These are phyloP conservation scores for Russula compacta DNA, from an alignment of 768 basidiomycete species.

Conservation along the genomic window DNA sequence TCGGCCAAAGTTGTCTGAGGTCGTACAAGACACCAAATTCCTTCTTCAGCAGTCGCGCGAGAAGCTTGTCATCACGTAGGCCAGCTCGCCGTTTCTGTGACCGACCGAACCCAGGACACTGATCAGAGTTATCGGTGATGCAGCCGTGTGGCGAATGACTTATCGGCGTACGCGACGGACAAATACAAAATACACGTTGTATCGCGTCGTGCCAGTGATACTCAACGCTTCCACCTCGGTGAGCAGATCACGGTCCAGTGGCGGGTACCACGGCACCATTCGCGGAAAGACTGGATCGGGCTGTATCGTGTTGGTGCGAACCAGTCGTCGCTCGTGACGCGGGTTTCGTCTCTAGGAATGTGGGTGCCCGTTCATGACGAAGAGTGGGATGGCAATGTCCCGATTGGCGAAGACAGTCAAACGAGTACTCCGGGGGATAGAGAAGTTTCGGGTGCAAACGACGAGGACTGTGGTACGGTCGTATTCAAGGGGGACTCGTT, in stretches of 20 bases:
- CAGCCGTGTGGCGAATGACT: conserved; percentile 74
- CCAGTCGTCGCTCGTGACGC: conserved; percentile 72
- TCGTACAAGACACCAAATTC: conserved; percentile 88
- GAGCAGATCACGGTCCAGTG: conserved; percentile 82
- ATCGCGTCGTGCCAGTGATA: conserved; percentile 42
- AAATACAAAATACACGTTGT: conserved; percentile 67
- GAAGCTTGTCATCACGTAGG: conserved; percentile 85
- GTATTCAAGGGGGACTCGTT: conserved; percentile 71
- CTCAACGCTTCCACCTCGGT: conserved; percentile 74
- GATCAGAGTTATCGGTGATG: background rate
- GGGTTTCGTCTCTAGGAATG: conserved; percentile 75
- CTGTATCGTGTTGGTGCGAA: conserved; percentile 87
- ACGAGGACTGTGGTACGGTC: conserved; percentile 51
- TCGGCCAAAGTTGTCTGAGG: conserved; percentile 79
- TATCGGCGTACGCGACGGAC: conserved; percentile 68
- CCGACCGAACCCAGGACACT: background rate
- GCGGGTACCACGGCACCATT: conserved; percentile 81
- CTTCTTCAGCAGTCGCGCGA: conserved; percentile 87
- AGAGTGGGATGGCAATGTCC: conserved; percentile 88
- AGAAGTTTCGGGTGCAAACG: conserved; percentile 26
- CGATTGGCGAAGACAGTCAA: conserved; percentile 35
- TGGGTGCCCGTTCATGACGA: conserved; percentile 90
- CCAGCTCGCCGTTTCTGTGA: conserved; percentile 19
- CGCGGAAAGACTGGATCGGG: conserved; percentile 93
- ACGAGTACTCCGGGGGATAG: conserved; percentile 21